Evolutionary conservation across 345 rosid genomes (phyloP).

Genomic region (Arabidopsis thaliana): TAIR10.1 NC_003075.7:14880501-14881000

Average conservation of each 20-base stretch:
- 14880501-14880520: not conserved
- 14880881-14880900: not conserved
- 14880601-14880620: not conserved
- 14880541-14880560: slow-evolving; percentile 22
- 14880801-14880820: too few relatives aligned
- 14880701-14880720: too few relatives aligned
- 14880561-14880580: not conserved
- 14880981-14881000: too few relatives aligned
- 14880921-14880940: not conserved
- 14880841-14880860: not conserved
- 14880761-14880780: too few relatives aligned
- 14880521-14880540: slow-evolving; percentile 1
- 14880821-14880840: not conserved
- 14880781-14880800: too few relatives aligned
- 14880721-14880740: too few relatives aligned
- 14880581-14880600: not conserved
- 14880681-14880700: too few relatives aligned
- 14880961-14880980: not conserved
- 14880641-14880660: too few relatives aligned
- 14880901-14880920: not conserved
- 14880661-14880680: too few relatives aligned
- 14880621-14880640: too few relatives aligned
- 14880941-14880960: not conserved
- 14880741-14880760: too few relatives aligned
- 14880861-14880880: too few relatives aligned